Evolutionary conservation across 2,329 filamentous ascomycete genomes (phyloP).

Genomic region (Fonsecaea erecta): DNA sequence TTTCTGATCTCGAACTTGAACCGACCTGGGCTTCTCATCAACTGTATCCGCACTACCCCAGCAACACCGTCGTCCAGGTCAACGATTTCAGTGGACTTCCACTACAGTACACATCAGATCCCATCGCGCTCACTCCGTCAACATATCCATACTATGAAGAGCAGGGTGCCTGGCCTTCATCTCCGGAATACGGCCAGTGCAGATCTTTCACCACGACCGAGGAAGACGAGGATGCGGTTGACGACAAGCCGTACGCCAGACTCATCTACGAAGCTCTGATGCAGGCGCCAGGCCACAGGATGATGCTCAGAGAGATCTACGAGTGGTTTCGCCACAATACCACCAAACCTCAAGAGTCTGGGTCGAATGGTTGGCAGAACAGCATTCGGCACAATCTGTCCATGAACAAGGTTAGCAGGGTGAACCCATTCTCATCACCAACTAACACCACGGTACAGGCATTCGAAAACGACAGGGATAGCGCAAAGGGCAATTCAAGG

Average conservation of each 20-base stretch:
- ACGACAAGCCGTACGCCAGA: constrained; percentile 75
- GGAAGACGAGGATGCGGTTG: constrained; percentile 41
- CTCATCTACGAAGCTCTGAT: constrained; percentile 78
- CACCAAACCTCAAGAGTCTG: constrained; percentile 67
- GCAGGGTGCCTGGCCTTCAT: constrained; percentile 22
- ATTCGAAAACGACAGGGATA: constrained; percentile 44
- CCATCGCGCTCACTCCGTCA: constrained; percentile 10
- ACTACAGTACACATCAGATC: constrained; percentile 8
- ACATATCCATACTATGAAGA: constrained; percentile 26
- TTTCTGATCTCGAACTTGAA: constrained; percentile 24
- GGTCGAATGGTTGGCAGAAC: constrained; percentile 84
- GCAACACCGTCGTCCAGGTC: neutral
- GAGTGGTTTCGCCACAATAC: constrained; percentile 86
- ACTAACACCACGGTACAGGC: constrained; percentile 38
- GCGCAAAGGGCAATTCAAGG: constrained; percentile 58
- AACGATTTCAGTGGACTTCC: constrained; percentile 1
- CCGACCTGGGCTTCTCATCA: constrained; percentile 18
- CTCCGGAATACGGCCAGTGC: constrained; percentile 22
- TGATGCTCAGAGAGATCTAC: constrained; percentile 87
- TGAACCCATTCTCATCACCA: neutral
- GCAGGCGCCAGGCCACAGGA: constrained; percentile 66
- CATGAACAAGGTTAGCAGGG: constrained; percentile 80
- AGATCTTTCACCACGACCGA: constrained; percentile 10
- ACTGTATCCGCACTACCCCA: constrained; percentile 12
- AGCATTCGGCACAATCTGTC: constrained; percentile 94